Base-by-base conservation (phyloP, 306 rosid genomes). In the Clitoria ternatea region DNA sequence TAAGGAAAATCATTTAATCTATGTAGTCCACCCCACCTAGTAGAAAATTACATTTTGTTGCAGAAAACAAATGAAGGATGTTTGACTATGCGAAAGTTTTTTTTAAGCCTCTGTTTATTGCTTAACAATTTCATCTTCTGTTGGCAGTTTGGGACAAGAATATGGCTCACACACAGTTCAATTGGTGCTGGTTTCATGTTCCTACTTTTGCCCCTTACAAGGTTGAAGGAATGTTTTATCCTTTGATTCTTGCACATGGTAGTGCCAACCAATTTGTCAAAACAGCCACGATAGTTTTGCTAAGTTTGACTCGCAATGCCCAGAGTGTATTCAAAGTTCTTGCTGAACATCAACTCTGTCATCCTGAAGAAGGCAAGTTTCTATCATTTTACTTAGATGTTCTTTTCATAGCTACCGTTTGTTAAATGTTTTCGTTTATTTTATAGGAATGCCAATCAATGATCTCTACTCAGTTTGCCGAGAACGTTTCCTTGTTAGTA, bases 131-230 rank as follows among this genome's bases (percentile, higher is more conserved):
- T 54, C 45, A 37, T 72, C 61, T 56, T 77, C 22, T 70, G 54
- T 52, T 69, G 71, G 47, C 82, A 90, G 97, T 85, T 82, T 94
- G 99, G 99, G 99, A 91, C 95, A 94, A 94, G 90, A 87, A 84
- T 85, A 94, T 90, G 97, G 85, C 86, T 69, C 95, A 87, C 77
- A 86, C 91, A 17, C 96, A 86, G 69, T 91, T 91, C 84, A 94
- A 89, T 60, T 94, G 99, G 99, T 83, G 85, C 75, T 94, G 99
- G 99, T 73, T 85, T 81, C 96, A 94, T 66, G 90, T 94, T 66
- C 97, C 97, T 50, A 94, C 99, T 42, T 94, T 89, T 77, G 84
- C 87, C 3, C 86, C 95, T 44, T 94, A 91, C 76, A 91, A 77
- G 82, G 70, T 84, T 22, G 97, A 94, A 91, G 95, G 91, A 67